phyloP scores from a whole-genome alignment of 129 eudicot species.

The Flaveria linearis region DNA sequence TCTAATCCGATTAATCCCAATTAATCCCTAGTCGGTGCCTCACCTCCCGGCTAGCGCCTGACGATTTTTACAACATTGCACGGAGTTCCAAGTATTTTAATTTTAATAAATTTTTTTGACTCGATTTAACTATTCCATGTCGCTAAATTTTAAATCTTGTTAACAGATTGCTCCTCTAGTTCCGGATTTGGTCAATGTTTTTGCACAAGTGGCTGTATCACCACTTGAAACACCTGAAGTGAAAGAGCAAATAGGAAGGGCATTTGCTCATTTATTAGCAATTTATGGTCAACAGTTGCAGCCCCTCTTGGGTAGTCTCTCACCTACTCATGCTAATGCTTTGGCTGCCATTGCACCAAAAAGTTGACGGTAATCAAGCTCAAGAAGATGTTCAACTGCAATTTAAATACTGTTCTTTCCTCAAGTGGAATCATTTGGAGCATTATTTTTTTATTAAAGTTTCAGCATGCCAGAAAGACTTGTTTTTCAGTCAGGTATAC shows the following conservation, averaged over 20 bases:
- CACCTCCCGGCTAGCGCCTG: no score
- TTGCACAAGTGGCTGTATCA: slow-evolving; percentile 86
- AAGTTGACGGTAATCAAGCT: slow-evolving; percentile 48
- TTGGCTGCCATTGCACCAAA: slow-evolving; percentile 78
- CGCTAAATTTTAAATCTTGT: slow-evolving; percentile 16
- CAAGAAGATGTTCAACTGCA: neutral
- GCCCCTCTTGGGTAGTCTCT: slow-evolving; percentile 72
- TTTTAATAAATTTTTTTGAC: neutral
- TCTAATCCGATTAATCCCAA: no score
- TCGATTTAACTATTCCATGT: neutral
- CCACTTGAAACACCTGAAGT: slow-evolving; percentile 82
- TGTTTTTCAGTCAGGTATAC: slow-evolving; percentile 33
- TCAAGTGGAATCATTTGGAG: slow-evolving; percentile 22
- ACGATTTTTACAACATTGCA: no score
- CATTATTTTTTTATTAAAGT: slow-evolving; percentile 24
- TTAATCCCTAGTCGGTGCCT: no score
- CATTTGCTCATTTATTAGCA: slow-evolving; percentile 83
- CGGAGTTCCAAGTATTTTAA: neutral
- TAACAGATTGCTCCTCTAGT: slow-evolving; percentile 73
- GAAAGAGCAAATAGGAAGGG: slow-evolving; percentile 74
- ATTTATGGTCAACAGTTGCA: slow-evolving; percentile 89
- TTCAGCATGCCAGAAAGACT: slow-evolving; percentile 31
- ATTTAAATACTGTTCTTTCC: neutral
- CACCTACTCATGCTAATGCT: slow-evolving; percentile 87
- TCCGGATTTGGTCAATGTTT: slow-evolving; percentile 82